A percentile compares a stretch with the other conserved stretches of the same genome.
These are phyloP conservation scores for Colletotrichum scovillei DNA, from an alignment of 2,329 filamentous ascomycete species.

Conservation along the genomic window DNA sequence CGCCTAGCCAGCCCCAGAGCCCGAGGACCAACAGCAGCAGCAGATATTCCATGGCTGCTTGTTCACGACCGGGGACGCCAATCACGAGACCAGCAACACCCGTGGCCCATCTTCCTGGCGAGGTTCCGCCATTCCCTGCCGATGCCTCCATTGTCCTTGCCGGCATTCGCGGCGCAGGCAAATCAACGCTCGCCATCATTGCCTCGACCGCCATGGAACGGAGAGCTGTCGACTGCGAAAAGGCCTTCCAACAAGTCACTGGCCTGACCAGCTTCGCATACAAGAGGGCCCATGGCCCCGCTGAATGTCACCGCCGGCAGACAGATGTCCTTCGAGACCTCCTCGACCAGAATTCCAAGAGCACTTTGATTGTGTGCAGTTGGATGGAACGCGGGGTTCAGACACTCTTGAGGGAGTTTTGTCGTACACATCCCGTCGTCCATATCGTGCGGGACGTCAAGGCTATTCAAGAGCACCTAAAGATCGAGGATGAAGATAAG, in stretches of 20 bases:
- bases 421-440: conserved; percentile 75
- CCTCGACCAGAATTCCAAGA: conserved; percentile 67
- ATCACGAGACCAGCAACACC: conserved; percentile 26
- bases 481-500: conserved; percentile 64
- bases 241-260: conserved; percentile 72
- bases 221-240: conserved; percentile 76
- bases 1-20: conserved; percentile 27
- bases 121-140: conserved; percentile 33
- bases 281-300: conserved; percentile 70
- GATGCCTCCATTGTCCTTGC: conserved; percentile 79
- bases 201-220: conserved; percentile 77
- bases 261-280: conserved; percentile 72
- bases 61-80: conserved; percentile 26
- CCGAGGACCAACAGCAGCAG: conserved; percentile 30
- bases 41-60: conserved; percentile 28
- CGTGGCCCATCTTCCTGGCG: conserved; percentile 23
- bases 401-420: conserved; percentile 69
- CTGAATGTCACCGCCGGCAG: conserved; percentile 73
- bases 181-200: conserved; percentile 81
- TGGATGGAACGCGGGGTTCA: conserved; percentile 75
- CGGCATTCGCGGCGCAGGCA: conserved; percentile 79
- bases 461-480: conserved; percentile 73
- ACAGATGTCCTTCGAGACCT: conserved; percentile 70
- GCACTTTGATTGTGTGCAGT: conserved; percentile 78
- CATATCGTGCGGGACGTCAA: conserved; percentile 74